Conservation (phyloP, 768 basidiomycete genomes). For the Auricularia sp. region DNA sequence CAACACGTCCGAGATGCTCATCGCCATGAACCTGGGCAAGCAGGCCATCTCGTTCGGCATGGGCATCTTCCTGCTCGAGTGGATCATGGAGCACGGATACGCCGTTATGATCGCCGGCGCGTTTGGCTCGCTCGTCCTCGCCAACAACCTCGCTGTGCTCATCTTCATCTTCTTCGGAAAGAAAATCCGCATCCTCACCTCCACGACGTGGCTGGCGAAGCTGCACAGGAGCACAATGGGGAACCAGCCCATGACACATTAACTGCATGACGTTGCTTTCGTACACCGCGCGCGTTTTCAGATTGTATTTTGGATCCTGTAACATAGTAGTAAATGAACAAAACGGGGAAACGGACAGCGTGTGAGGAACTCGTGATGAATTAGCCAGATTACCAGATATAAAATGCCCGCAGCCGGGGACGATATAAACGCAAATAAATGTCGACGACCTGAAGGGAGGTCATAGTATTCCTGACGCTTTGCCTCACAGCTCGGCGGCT, state of each 20-base stretch:
- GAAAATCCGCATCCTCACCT: slow-evolving; percentile 3
- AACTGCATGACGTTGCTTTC: not conserved
- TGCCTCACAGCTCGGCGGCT: not conserved
- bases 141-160: slow-evolving; percentile 5
- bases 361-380: too few species aligned
- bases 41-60: slow-evolving; percentile 7
- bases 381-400: too few species aligned
- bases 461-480: too few species aligned
- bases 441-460: too few species aligned
- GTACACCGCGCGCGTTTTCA: too few species aligned
- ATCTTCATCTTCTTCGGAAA: slow-evolving; percentile 8
- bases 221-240: not conserved
- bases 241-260: not conserved
- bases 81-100: slow-evolving; percentile 6
- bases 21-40: slow-evolving; percentile 9
- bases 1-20: slow-evolving; percentile 2
- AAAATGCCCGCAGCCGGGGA: too few species aligned
- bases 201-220: not conserved
- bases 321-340: too few species aligned
- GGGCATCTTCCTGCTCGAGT: slow-evolving; percentile 7
- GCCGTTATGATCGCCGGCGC: slow-evolving; percentile 7
- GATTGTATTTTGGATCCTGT: too few species aligned
- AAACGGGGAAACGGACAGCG: too few species aligned
- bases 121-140: slow-evolving; percentile 3
- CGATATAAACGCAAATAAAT: too few species aligned